Conservation (phyloP, 2,329 filamentous ascomycete species). For the Aspergillus clavatus region DNA sequence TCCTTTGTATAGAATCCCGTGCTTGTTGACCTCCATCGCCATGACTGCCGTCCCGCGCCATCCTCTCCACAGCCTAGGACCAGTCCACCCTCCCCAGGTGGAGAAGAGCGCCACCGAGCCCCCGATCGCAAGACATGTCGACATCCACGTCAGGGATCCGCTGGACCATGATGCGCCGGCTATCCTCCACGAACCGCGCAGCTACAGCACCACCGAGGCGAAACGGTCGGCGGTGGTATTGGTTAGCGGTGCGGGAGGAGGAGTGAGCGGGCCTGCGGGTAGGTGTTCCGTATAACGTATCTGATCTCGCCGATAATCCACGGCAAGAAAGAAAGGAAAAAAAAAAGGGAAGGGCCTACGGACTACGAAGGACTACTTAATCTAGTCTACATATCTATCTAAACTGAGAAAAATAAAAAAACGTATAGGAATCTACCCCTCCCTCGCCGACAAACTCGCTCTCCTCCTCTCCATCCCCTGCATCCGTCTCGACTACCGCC, state of each 20-base stretch:
- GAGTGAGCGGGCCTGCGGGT: slow-evolving; percentile 38
- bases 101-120: slow-evolving; percentile 13
- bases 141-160: slow-evolving; percentile 19
- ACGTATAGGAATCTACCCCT: slow-evolving; percentile 33
- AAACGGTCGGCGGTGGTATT: slow-evolving; percentile 24
- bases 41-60: slow-evolving; percentile 1
- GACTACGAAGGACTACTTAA: no score
- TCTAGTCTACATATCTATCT: neutral
- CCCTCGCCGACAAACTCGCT: slow-evolving; percentile 40
- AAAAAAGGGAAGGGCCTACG: no score
- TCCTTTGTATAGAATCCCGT: neutral
- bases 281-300: slow-evolving; percentile 18
- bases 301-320: no score
- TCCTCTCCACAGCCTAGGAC: slow-evolving; percentile 4
- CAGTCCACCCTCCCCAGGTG: slow-evolving; percentile 13
- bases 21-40: neutral
- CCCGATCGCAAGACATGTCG: slow-evolving; percentile 10
- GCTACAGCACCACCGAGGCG: slow-evolving; percentile 14
- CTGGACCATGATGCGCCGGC: slow-evolving; percentile 21
- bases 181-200: slow-evolving; percentile 31
- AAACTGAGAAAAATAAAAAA: neutral
- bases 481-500: slow-evolving; percentile 41
- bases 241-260: slow-evolving; percentile 34
- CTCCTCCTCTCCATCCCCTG: slow-evolving; percentile 35
- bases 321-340: no score